Base-by-base conservation (phyloP, 495 filamentous ascomycete genomes). In the Parathielavia hyrcaniae region DNA sequence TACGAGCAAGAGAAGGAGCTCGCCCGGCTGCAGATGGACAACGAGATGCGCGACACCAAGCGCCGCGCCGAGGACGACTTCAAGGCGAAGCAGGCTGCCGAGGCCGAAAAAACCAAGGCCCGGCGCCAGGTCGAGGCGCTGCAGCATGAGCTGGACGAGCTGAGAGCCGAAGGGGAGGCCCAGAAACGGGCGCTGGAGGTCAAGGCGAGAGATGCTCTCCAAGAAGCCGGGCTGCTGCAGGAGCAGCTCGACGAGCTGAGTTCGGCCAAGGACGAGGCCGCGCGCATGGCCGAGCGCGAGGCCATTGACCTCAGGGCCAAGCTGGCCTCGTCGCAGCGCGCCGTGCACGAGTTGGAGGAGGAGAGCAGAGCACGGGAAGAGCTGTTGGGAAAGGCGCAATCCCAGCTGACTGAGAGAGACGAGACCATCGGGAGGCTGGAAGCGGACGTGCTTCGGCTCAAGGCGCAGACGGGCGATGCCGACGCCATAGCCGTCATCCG, bases 1-100 rank as follows among this genome's bases (percentile, higher is more conserved):
- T 75, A 89, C 59, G 91, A 90, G 61, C 89, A 96, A 54, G 93
- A 97, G 67, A 84, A 89, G 61, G 91, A 95, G 41, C 74, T 96
- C 48, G 73, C 83, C 51, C 79, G 77, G 4, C 72, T 96, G 12
- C 82, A 86, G 53, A 85, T 89, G 64, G 88, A 95, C 55, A 88
- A 90, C 62, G 91, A 96, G 63, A 68, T 95, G 20, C 80, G 90
- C 44, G 88, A 91, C 20, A 74, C 83, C 5, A 84, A 88, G 63
- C 72, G 81, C 30, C 88, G 84, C 61, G 83, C 85, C 14, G 91
- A 96, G 61, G 85, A 88, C 9, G 90, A 96, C 61, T 93, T 89
- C 69, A 80, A 86, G 59, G 86, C 84, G 62, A 88, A 88, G 38
- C 90, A 95, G 71, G 85, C 83, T 17, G 79, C 81, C 55, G 81